These are phyloP conservation scores for Meyerozyma sp. DNA, from an alignment of 1,139 yeast genomes.

Conservation along the genomic window DNA sequence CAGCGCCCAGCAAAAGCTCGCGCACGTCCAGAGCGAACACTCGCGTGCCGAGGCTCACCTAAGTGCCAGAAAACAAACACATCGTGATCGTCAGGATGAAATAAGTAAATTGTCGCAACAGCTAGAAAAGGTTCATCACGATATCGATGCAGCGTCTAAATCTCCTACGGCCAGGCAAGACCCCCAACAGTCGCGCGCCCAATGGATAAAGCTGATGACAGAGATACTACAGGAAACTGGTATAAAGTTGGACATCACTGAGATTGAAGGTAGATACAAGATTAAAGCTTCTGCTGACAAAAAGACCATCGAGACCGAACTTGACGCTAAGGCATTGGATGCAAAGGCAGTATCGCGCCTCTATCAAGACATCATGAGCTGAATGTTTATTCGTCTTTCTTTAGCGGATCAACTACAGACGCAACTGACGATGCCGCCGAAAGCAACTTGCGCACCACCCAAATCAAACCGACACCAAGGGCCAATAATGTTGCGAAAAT, in stretches of 20 bases:
- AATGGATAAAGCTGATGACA: conserved; percentile 5
- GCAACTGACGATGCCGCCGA: background rate
- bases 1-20: background rate
- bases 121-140: conserved; percentile 3
- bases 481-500: background rate
- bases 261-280: background rate
- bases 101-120: conserved; percentile 3
- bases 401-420: background rate
- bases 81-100: background rate
- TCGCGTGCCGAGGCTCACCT: conserved; percentile 3
- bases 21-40: conserved; percentile 1
- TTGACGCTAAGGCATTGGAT: background rate
- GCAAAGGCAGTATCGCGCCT: background rate
- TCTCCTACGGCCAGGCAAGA: conserved; percentile 3
- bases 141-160: conserved; percentile 1
- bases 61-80: background rate
- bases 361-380: background rate
- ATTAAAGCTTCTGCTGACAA: background rate
- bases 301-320: background rate
- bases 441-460: background rate
- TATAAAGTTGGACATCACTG: background rate
- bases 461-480: background rate
- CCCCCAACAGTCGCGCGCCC: conserved; percentile 10
- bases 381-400: background rate
- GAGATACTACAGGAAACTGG: background rate